A percentile compares a stretch with the other conserved stretches of the same genome.
Evolutionary conservation across 2,329 filamentous ascomycete genomes (phyloP).

Genomic region (Zymoseptoria tritici): DNA sequence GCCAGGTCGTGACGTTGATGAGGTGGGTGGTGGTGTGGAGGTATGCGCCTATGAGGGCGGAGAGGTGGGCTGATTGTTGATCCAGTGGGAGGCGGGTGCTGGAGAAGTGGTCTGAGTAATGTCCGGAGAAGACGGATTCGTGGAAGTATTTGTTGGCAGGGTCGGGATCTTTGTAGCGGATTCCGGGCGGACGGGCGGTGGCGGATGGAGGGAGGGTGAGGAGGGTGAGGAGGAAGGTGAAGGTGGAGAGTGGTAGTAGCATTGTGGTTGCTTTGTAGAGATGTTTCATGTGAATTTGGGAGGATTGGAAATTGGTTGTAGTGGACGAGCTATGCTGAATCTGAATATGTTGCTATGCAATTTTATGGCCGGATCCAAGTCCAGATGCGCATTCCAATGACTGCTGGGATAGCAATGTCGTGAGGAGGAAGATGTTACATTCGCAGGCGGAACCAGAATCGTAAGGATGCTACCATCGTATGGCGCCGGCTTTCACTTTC

Average conservation of each 20-base stretch:
- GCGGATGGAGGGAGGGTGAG: background rate
- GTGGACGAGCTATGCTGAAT: too few relatives aligned
- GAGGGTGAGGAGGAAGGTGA: background rate
- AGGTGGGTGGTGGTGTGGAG: constrained; percentile 47
- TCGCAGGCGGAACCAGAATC: background rate
- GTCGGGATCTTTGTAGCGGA: constrained; percentile 14
- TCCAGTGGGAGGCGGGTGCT: constrained; percentile 38
- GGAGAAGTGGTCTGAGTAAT: constrained; percentile 53
- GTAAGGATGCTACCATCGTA: background rate
- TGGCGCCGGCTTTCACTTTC: background rate
- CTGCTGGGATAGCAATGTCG: background rate
- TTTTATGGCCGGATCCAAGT: background rate
- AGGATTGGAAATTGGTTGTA: background rate
- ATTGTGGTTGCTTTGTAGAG: background rate
- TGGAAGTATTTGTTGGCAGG: constrained; percentile 46
- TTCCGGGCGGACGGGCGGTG: background rate
- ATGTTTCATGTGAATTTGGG: background rate
- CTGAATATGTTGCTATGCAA: background rate
- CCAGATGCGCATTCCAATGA: background rate
- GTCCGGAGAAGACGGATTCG: constrained; percentile 45
- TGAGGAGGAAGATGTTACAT: background rate
- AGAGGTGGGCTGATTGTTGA: constrained; percentile 43
- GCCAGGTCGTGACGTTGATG: constrained; percentile 53
- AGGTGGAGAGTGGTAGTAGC: background rate
- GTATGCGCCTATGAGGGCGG: constrained; percentile 48